phyloP scores from a whole-genome alignment of 805 yeast genomes.

The Wickerhamomyces subpelliculosus region DNA sequence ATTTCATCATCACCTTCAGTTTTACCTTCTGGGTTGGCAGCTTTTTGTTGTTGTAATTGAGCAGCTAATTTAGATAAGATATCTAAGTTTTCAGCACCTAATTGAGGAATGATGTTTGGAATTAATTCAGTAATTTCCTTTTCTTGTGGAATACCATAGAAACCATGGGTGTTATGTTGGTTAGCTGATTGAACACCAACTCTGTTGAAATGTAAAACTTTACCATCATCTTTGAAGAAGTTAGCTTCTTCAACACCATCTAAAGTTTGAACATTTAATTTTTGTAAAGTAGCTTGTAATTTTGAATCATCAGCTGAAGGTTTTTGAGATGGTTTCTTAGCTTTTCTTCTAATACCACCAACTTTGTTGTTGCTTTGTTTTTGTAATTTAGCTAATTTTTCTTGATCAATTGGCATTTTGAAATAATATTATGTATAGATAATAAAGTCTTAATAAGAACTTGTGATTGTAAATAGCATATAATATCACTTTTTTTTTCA shows the following conservation, averaged over 20 bases:
- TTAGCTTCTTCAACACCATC: constrained; percentile 94
- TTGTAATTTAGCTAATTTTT: constrained; percentile 87
- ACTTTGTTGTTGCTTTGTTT: constrained; percentile 78
- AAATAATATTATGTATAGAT: neutral
- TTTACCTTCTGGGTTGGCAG: constrained; percentile 40
- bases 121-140: constrained; percentile 87
- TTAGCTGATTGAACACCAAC: constrained; percentile 94
- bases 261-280: constrained; percentile 82
- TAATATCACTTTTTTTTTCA: neutral
- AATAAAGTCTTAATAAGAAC: too few species aligned
- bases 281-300: constrained; percentile 81
- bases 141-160: constrained; percentile 93
- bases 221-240: constrained; percentile 95
- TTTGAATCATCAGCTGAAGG: constrained; percentile 83
- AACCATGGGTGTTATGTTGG: constrained; percentile 84
- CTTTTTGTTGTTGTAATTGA: constrained; percentile 59
- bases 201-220: constrained; percentile 91
- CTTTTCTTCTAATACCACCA: constrained; percentile 87
- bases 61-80: constrained; percentile 85
- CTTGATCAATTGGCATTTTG: constrained; percentile 86
- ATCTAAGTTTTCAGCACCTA: constrained; percentile 92
- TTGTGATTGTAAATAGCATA: too few species aligned
- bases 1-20: constrained; percentile 49
- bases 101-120: constrained; percentile 91
- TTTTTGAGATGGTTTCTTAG: constrained; percentile 63